Percentiles rank a stretch among this genome's conserved stretches.
Conservation (phyloP, 2,329 filamentous ascomycete species). For the Ophiocordyceps camponoti-rufipedis region DNA sequence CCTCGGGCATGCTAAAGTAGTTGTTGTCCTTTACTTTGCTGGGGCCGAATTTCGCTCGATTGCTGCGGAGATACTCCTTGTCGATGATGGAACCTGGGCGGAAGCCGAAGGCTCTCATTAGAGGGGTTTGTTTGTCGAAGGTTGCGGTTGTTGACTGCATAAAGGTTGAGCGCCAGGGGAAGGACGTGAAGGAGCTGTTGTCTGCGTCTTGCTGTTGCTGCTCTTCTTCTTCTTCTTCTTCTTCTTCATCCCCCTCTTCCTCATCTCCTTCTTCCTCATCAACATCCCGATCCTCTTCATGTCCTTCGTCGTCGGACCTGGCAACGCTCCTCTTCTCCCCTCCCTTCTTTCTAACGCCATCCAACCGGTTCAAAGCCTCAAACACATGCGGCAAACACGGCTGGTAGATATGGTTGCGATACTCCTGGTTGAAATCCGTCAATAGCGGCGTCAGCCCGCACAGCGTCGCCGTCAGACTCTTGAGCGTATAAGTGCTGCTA, state of each 20-base stretch:
- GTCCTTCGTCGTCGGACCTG: no score
- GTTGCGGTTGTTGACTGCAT: slow-evolving; percentile 14
- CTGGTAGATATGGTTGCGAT: slow-evolving; percentile 23
- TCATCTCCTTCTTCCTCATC: no score
- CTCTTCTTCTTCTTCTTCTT: no score
- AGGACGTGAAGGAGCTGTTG: slow-evolving; percentile 1
- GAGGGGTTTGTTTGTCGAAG: slow-evolving; percentile 14
- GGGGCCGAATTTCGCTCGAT: slow-evolving; percentile 10
- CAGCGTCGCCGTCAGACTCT: slow-evolving; percentile 20
- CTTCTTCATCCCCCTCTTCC: no score
- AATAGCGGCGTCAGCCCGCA: slow-evolving; percentile 23
- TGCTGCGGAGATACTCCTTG: slow-evolving; percentile 12
- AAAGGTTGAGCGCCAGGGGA: slow-evolving; percentile 13
- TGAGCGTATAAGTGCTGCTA: slow-evolving; percentile 23
- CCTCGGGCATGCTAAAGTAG: slow-evolving; percentile 15
- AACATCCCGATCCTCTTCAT: neutral
- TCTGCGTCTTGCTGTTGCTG: no score
- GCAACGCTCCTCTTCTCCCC: no score
- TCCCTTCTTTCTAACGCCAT: slow-evolving; percentile 1
- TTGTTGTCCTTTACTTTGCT: slow-evolving; percentile 13
- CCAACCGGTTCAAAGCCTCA: slow-evolving; percentile 12
- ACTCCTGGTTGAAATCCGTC: slow-evolving; percentile 24
- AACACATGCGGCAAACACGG: slow-evolving; percentile 22
- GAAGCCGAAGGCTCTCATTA: slow-evolving; percentile 15
- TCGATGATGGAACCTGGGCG: slow-evolving; percentile 7